Conservation (phyloP, 1,284 basidiomycete species). For the Sphagnurus paluster region DNA sequence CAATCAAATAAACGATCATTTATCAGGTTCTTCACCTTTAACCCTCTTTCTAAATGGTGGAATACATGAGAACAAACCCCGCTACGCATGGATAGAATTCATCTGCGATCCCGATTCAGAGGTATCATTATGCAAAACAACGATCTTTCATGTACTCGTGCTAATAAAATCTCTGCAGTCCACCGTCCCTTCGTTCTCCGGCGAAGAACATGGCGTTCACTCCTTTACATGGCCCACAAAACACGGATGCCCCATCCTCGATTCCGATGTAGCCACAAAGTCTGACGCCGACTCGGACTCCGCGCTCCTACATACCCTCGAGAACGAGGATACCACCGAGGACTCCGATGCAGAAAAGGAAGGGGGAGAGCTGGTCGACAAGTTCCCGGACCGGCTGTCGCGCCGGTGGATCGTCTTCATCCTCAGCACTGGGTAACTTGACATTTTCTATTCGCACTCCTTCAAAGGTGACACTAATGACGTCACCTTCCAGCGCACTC, state of each 20-base stretch:
- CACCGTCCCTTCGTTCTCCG: slow-evolving; percentile 13
- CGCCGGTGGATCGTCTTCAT: slow-evolving; percentile 25
- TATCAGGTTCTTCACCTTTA: slow-evolving; percentile 1
- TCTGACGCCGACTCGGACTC: too few relatives aligned
- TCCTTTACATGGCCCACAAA: slow-evolving; percentile 27
- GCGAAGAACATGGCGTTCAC: slow-evolving; percentile 18
- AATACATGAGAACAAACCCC: neutral
- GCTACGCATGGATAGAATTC: slow-evolving; percentile 16
- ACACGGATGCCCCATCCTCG: slow-evolving; percentile 25
- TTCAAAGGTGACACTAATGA: neutral
- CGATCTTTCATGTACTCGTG: neutral
- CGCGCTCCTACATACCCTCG: neutral
- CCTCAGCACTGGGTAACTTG: slow-evolving; percentile 23
- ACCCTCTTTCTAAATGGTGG: slow-evolving; percentile 14
- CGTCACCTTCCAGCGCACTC: slow-evolving; percentile 6
- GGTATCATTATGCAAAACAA: slow-evolving; percentile 1
- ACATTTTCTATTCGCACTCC: neutral
- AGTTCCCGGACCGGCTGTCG: slow-evolving; percentile 11
- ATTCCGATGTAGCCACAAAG: neutral
- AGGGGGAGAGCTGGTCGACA: slow-evolving; percentile 8
- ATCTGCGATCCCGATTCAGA: slow-evolving; percentile 12
- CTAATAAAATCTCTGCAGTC: neutral
- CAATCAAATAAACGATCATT: neutral
- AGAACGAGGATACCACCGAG: slow-evolving; percentile 2
- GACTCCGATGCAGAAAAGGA: slow-evolving; percentile 8